Evolutionary conservation across 805 yeast species (phyloP).

Genomic region (Wickerhamomyces kurtzmanii): DNA sequence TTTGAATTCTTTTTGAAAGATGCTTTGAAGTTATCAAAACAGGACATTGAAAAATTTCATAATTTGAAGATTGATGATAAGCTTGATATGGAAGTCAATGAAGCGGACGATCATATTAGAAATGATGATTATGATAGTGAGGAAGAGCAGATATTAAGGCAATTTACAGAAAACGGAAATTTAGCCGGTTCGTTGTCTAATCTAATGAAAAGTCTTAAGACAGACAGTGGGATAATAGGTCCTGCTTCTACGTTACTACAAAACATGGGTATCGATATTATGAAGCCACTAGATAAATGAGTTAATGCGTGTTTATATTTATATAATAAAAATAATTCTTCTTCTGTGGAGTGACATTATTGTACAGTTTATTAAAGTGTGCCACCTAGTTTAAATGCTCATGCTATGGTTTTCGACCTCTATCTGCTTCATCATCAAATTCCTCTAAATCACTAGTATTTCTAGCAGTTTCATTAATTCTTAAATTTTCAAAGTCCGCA

Average conservation of each 20-base stretch:
- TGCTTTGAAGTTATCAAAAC: constrained; percentile 37
- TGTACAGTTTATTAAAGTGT: no score
- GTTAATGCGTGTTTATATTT: no score
- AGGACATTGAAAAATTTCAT: constrained; percentile 30
- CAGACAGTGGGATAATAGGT: constrained; percentile 20
- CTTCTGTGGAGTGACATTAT: no score
- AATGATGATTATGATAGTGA: constrained; percentile 10
- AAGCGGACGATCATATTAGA: constrained; percentile 6
- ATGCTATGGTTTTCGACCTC: no score
- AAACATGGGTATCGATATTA: constrained; percentile 16
- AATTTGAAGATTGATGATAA: constrained; percentile 9
- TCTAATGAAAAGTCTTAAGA: constrained; percentile 17
- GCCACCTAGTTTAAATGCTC: no score
- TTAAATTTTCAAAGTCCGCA: no score
- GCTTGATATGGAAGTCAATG: constrained; percentile 8
- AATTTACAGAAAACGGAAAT: constrained; percentile 3
- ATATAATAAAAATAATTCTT: no score
- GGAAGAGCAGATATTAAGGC: constrained; percentile 9
- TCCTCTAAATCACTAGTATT: no score
- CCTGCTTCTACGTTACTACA: constrained; percentile 26
- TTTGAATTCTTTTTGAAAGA: constrained; percentile 52
- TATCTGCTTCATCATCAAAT: no score
- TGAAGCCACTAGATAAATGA: no score
- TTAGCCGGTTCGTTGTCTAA: constrained; percentile 11
- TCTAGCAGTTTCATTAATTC: no score